Evolutionary conservation across 495 filamentous ascomycete genomes (phyloP).

Genomic region (Trichocladium antarcticum): DNA sequence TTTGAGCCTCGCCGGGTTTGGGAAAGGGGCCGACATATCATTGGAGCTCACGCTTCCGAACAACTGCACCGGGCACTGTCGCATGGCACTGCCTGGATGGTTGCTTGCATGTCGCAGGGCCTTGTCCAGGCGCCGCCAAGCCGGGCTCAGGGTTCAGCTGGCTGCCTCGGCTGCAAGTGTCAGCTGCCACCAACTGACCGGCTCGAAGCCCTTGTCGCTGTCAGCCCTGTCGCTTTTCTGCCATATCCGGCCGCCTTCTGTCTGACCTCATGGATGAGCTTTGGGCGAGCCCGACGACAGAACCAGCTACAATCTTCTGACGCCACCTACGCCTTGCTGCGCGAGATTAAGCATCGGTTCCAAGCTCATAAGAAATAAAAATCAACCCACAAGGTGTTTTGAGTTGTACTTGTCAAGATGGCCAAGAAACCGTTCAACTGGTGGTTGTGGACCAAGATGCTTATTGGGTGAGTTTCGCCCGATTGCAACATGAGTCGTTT

Average conservation of each 20-base stretch:
- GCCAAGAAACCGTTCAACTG: constrained; percentile 28
- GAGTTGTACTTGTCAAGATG: constrained; percentile 10
- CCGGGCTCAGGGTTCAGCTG: neutral
- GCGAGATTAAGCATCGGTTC: too few relatives aligned
- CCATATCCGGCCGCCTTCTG: constrained; percentile 12
- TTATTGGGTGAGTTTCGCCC: constrained; percentile 18
- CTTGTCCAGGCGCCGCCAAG: neutral
- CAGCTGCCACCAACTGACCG: constrained; percentile 1
- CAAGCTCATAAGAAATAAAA: neutral
- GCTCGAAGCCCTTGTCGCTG: too few relatives aligned
- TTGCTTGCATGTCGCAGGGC: neutral
- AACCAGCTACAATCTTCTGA: too few relatives aligned
- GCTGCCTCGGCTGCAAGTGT: neutral
- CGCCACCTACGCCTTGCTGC: too few relatives aligned
- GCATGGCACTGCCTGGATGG: too few relatives aligned
- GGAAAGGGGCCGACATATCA: neutral
- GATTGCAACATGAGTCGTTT: neutral
- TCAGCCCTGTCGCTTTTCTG: constrained; percentile 7
- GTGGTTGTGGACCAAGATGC: constrained; percentile 29
- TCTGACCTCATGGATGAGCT: constrained; percentile 6
- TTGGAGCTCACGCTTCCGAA: neutral
- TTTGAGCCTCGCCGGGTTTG: neutral
- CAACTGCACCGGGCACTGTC: too few relatives aligned
- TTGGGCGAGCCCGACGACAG: too few relatives aligned
- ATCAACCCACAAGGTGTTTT: neutral